Evolutionary conservation across 2,329 filamentous ascomycete species (phyloP).

Genomic region (Colletotrichum gloeosporioides): DNA sequence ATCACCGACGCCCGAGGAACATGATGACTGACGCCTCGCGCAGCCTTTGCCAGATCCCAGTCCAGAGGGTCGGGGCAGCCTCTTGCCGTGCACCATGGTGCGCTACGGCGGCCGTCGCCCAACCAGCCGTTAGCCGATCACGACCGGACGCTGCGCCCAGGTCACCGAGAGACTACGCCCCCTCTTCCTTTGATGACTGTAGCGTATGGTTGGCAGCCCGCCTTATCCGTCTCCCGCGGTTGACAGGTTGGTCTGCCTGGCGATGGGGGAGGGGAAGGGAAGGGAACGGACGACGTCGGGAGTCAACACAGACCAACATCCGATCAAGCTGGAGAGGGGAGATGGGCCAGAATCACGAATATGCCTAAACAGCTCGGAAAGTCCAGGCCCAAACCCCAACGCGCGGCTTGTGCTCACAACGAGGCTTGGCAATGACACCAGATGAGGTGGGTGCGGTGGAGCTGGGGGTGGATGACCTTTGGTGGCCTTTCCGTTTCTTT

Average conservation of each 20-base stretch:
- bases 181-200: neutral
- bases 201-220: neutral
- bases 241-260: neutral
- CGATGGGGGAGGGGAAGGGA: neutral
- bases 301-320: conserved; percentile 16
- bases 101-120: neutral
- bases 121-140: conserved; percentile 17
- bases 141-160: neutral
- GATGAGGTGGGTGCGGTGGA: neutral
- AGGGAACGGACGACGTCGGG: neutral
- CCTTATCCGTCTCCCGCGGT: neutral
- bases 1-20: neutral
- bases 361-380: neutral
- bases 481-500: neutral
- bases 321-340: neutral
- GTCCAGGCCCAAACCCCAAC: neutral
- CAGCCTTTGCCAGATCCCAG: conserved; percentile 10
- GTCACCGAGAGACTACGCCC: neutral
- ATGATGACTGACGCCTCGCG: conserved; percentile 7
- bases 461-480: neutral
- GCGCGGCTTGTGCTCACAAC: neutral
- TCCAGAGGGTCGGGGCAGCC: conserved; percentile 18
- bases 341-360: neutral
- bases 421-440: neutral
- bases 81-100: neutral